These are phyloP conservation scores for Leccinum griseonigrum DNA, from an alignment of 1,284 basidiomycete genomes.

Conservation along the genomic window DNA sequence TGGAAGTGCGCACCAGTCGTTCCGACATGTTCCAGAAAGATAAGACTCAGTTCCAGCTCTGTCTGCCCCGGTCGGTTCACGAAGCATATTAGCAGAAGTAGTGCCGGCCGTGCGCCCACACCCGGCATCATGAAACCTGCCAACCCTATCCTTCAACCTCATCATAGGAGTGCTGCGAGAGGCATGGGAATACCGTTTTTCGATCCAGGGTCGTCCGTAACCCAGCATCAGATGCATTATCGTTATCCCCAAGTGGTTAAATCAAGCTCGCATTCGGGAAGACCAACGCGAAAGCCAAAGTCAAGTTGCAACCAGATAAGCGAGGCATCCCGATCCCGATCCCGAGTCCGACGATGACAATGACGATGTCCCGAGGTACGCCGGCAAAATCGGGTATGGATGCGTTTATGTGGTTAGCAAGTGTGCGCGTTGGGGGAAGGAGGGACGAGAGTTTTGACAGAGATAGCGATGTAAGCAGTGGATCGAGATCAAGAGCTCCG, in stretches of 20 bases:
- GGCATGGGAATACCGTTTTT: slow-evolving; percentile 30
- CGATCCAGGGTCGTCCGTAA: slow-evolving; percentile 15
- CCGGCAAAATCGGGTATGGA: slow-evolving; percentile 66
- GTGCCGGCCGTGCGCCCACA: slow-evolving; percentile 47
- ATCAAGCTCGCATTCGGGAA: slow-evolving; percentile 19
- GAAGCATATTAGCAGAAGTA: slow-evolving; percentile 67
- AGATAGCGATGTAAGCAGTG: slow-evolving; percentile 46
- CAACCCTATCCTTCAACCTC: slow-evolving; percentile 37
- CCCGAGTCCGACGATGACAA: slow-evolving; percentile 18
- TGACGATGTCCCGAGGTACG: slow-evolving; percentile 55
- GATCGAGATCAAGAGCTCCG: slow-evolving; percentile 34
- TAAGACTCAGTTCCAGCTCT: slow-evolving; percentile 38
- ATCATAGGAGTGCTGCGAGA: slow-evolving; percentile 36
- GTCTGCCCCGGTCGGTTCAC: slow-evolving; percentile 66
- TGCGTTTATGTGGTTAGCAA: slow-evolving; percentile 67
- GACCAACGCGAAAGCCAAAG: slow-evolving; percentile 17
- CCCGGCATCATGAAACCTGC: slow-evolving; percentile 19
- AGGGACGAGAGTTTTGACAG: slow-evolving; percentile 52
- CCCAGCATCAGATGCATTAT: slow-evolving; percentile 18
- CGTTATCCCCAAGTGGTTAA: slow-evolving; percentile 18
- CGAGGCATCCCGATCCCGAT: slow-evolving; percentile 18
- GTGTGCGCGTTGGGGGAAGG: slow-evolving; percentile 56
- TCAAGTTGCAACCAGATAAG: slow-evolving; percentile 18
- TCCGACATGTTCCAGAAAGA: slow-evolving; percentile 46
- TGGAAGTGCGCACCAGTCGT: slow-evolving; percentile 38